Base-by-base conservation (phyloP, 306 rosid species). In the Cucurbita argyrosperma region DNA sequence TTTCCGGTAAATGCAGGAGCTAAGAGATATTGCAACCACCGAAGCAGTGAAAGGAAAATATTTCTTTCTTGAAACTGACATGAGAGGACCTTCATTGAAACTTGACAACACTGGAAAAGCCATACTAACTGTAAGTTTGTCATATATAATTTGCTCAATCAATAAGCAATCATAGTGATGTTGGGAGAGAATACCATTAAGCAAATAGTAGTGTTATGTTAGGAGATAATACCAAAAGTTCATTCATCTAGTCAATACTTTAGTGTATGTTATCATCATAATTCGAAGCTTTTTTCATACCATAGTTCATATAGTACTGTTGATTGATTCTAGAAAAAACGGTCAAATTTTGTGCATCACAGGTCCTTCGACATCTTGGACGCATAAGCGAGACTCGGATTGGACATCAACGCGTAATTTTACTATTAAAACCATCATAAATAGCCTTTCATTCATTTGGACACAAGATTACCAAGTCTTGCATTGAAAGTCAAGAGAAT, bases 331-430 rank as follows among this genome's bases (percentile, higher is more conserved):
- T 55, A 15, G 53, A 56, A 45, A 42, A 55, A 37, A 52, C 9
- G 67, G 6, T 68, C 37, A 18, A 56, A 53, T 66, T 19, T 74
- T 82, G 51, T 39, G 40, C 62, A 76, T n/a, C 55, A 58, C 87
- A 93, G 98, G 98, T 93, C 77, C 94, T 93, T 78, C 96, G 94
- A 62, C 98, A 93, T 85, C 94, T 93, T 55, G 96, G 98, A 23
- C 96, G 97, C 35, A 81, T 90, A 71, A 93, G 73, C 21, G 98
- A 94, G 84, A 81, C 89, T 82, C 91, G 96, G 42, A 74, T 89
- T 39, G 96, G 97, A 37, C 90, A 85, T 84, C 87, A 90, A 58
- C 95, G 98, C 23, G 85, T 94, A 76, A 84, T 90, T 60, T 83
- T 87, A 73, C 82, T 90, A 5, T 79, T 85, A 56, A 94, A 85